Evolutionary conservation across 768 basidiomycete genomes (phyloP), one percentile per base, ranked within the genome.

Genomic region (Amanita polypyramis): DNA sequence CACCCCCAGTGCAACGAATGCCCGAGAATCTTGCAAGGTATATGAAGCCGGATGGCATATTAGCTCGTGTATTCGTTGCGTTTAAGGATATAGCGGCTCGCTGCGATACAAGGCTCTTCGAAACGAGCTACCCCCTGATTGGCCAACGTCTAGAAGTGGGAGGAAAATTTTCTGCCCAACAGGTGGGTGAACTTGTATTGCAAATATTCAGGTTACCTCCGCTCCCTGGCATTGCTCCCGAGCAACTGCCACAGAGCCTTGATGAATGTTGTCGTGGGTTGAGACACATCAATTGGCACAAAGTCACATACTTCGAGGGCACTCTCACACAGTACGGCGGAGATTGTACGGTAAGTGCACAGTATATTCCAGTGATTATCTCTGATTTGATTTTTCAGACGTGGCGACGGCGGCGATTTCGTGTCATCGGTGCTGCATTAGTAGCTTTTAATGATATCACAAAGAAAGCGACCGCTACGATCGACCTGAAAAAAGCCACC

Each of bases 391-490:
- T 35, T 41, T 33, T 45, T 40, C 53, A 91, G 89, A 80, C 82
- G 2, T 88, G 82, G 83, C 80, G 86, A 43, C 76, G 93, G 43
- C 78, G 93, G 48, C 82, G 80, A 53, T 74, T 95, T 43, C 79
- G 90, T 29, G 75, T 96, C 14, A 85, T 89, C 49, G 93, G 93
- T 6, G 77, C 87, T 6, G 91, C 80, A 58, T 69, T 96, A 25
- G 74, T 96, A 36, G 90, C 93, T 0, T 93, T 87, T 66, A 96
- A 91, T 58, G 89, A 94, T 58, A 81, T 95, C 7, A 96, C 93
- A 21, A 92, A 89, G 72, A 87, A 81, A 54, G 82, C 85, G 2
- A 93, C 81, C 0, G 79, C 87, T 3, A 90, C 86, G n/a, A 94
- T 95, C 53, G 88, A 93, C 61, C 69, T 96, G 35, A 85, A 85